Base-by-base conservation (phyloP, 176 grass and related monocot genomes). In the Triticum timopheevii region DNA sequence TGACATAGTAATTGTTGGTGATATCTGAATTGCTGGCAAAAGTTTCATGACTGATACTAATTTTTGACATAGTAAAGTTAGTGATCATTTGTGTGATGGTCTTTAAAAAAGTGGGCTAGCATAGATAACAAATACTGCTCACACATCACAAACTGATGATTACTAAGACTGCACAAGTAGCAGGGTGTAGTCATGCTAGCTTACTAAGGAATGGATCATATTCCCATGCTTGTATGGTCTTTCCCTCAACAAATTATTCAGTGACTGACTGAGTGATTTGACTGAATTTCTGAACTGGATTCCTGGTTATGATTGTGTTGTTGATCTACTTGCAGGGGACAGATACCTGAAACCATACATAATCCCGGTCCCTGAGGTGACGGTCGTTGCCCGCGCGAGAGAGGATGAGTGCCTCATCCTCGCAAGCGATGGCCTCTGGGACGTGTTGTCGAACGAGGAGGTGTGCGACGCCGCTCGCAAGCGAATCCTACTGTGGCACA, bases 361-460 rank as follows among this genome's bases (percentile, higher is more conserved):
- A 80, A 97, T 94, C 54, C 88, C 92, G 28, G 95, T 90, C 64
- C 95, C 95, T 13, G 95, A 97, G 83, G 88, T 97, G 25, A 88
- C 87, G 9, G 27, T 97, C 33, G 65, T 91, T 0, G 72, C 92
- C 24, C 92, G 95, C 13, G 88, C 95, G 31, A 94, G 87, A 88
- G 95, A 93, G 4, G 95, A 94, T 3, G 92, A 97, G 12, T 97
- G 92, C 69, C 95, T 97, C 42, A 77, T 97, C 92, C 82, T 97
- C 67, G 92, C 92, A n/a, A 94, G 90, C 69, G 92, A 97, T 39
- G 92, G 92, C 86, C 89, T 97, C n/a, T 97, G 92, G 95, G 95
- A 97, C 25, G 92, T 94, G 50, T 88, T 97, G 89, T 90, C 95
- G 22, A 93, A 97, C 5, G 95, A 97, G 86, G 95, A 93, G 87